Evolutionary conservation across 768 basidiomycete species (phyloP).

Genomic region (Russula brevipes): DNA sequence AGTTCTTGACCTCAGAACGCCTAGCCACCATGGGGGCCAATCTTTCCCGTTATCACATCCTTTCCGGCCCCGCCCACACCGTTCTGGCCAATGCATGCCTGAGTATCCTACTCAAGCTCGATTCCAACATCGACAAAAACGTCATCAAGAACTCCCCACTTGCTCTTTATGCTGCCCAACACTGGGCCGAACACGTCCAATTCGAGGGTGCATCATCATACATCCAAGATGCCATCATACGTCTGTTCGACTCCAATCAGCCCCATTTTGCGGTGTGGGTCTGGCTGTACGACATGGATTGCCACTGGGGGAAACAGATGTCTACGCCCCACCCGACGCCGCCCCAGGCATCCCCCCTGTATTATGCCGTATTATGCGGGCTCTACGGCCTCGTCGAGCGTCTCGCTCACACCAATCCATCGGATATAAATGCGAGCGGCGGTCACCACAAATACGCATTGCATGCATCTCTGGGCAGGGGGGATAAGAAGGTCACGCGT

Average conservation of each 20-base stretch:
- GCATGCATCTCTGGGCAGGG: background rate
- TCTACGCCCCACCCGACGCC: background rate
- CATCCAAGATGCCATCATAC: background rate
- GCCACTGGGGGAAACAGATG: background rate
- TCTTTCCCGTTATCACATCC: too few relatives aligned
- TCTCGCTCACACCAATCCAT: background rate
- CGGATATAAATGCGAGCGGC: background rate
- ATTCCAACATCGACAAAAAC: too few relatives aligned
- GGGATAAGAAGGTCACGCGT: background rate
- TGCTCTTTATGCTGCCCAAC: too few relatives aligned
- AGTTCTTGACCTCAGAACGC: too few relatives aligned
- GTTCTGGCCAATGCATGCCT: too few relatives aligned
- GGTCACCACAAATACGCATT: background rate
- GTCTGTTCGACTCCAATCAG: background rate
- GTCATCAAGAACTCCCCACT: too few relatives aligned
- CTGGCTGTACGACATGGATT: constrained; percentile 8
- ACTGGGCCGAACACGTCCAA: constrained; percentile 1
- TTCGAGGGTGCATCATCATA: background rate
- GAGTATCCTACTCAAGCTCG: too few relatives aligned
- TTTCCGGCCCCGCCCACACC: too few relatives aligned
- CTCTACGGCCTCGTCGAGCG: background rate
- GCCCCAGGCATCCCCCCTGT: background rate
- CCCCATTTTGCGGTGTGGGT: constrained; percentile 6
- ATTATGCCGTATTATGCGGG: constrained; percentile 6
- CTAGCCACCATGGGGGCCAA: too few relatives aligned